phyloP scores from a whole-genome alignment of 176 grass and related monocot species.

The Oryza glumipatula region DNA sequence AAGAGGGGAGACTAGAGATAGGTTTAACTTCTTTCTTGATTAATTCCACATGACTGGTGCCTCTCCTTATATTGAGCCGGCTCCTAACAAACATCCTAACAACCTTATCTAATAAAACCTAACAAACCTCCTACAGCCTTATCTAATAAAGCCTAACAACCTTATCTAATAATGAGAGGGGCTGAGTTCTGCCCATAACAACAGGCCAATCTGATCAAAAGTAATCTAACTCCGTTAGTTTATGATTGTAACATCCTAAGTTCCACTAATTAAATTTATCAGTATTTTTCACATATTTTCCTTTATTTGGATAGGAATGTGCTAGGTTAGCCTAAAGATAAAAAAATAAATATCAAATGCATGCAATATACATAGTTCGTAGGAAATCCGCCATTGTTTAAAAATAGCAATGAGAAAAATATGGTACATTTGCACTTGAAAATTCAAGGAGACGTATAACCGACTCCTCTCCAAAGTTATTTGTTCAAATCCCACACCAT shows the following conservation, averaged over 20 bases:
- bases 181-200: too few relatives aligned
- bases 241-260: not conserved
- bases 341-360: not conserved
- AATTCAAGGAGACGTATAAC: not conserved
- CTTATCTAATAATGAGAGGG: too few relatives aligned
- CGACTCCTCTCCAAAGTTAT: not conserved
- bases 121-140: too few relatives aligned
- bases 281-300: slow-evolving; percentile 19
- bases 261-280: not conserved
- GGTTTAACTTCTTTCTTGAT: too few relatives aligned
- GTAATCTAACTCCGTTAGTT: not conserved
- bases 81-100: too few relatives aligned
- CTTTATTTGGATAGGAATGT: slow-evolving; percentile 21
- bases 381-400: not conserved
- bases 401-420: slow-evolving; percentile 11
- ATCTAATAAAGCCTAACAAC: too few relatives aligned
- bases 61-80: too few relatives aligned
- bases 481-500: slow-evolving; percentile 20
- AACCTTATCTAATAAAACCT: too few relatives aligned
- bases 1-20: too few relatives aligned
- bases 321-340: not conserved
- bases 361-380: not conserved
- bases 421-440: slow-evolving; percentile 8
- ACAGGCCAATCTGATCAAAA: not conserved
- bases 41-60: too few relatives aligned